Base-by-base conservation (phyloP, 345 rosid species). In the Hibiscus mutabilis region DNA sequence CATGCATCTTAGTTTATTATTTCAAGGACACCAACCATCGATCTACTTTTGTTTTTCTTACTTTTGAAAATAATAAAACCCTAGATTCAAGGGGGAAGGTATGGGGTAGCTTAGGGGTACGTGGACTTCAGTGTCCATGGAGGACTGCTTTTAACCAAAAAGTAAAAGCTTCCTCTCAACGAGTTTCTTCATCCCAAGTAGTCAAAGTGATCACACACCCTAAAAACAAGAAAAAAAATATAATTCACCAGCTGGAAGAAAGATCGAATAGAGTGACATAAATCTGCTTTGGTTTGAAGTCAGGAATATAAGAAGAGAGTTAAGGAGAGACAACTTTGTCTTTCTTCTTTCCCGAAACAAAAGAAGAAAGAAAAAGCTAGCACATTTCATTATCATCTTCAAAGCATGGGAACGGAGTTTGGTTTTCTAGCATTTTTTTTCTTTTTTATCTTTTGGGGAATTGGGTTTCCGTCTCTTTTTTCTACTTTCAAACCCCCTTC, bases 81-180 rank as follows among this genome's bases (percentile, higher is more conserved):
- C n/a, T 22, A 42, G 69, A 69, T 49, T 60, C 58, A 46, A 74
- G 15, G 24, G 24, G 6, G 69, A 18, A 46, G 19, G 69, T 59
- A 71, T 56, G 19, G 29, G 79, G 77, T 31, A 25, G 71, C n/a
- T 67, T 72, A 66, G 46, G 68, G 65, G n/a, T 77, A 77, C 83
- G 81, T 84, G 86, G 92, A 84, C 92, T 85, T 84, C 89, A 84
- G 85, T 82, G 88, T 85, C 88, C 76, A 29, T 56, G 56, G 58
- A 33, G 22, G 61, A 2, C 33, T 67, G 60, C 82, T 77, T 85
- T 83, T 82, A 83, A 85, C 89, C 84, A n/a, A n/a, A n/a, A n/a
- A n/a, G n/a, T 80, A 79, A 83, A 85, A 78, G 79, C 79, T 75
- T 66, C 47, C 52, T 74, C 70, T 65, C 53, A 57, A 63, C 72